Evolutionary conservation across 129 eudicot genomes (phyloP).

Genomic region (sunflower (Helianthus annuus)): DNA sequence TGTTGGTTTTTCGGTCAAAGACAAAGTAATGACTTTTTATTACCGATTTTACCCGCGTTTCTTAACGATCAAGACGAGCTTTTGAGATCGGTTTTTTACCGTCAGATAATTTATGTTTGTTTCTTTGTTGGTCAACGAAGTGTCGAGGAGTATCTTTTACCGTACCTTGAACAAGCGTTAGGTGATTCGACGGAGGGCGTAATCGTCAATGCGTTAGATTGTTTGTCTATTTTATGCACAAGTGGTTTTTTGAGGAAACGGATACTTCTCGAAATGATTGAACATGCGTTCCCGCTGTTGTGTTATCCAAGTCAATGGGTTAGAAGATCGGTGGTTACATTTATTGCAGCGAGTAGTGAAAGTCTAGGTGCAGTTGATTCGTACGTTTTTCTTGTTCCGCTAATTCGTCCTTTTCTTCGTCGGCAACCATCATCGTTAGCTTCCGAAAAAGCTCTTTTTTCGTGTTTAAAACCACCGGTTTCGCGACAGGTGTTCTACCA

Average conservation of each 20-base stretch:
- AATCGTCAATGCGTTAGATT: slow-evolving; percentile 79
- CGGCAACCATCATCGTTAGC: slow-evolving; percentile 87
- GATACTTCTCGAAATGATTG: slow-evolving; percentile 81
- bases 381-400: slow-evolving; percentile 83
- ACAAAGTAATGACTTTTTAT: slow-evolving; percentile 82
- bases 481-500: slow-evolving; percentile 71
- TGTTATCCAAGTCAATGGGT: slow-evolving; percentile 99
- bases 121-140: slow-evolving; percentile 96
- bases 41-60: slow-evolving; percentile 94
- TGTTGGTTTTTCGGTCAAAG: slow-evolving; percentile 97
- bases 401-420: slow-evolving; percentile 85
- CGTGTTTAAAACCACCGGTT: slow-evolving; percentile 84
- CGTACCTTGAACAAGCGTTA: slow-evolving; percentile 94
- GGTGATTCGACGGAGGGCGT: slow-evolving; percentile 80
- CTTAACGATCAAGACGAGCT: slow-evolving; percentile 89
- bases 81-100: slow-evolving; percentile 79
- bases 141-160: slow-evolving; percentile 95
- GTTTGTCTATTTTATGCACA: slow-evolving; percentile 70
- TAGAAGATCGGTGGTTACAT: slow-evolving; percentile 72
- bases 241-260: slow-evolving; percentile 72
- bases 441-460: slow-evolving; percentile 71
- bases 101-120: slow-evolving; percentile 83
- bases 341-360: slow-evolving; percentile 90
- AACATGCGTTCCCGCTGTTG: slow-evolving; percentile 78
- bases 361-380: slow-evolving; percentile 92